Conservation (phyloP, 805 yeast species). For the Vanderwaltozyma polyspora region DNA sequence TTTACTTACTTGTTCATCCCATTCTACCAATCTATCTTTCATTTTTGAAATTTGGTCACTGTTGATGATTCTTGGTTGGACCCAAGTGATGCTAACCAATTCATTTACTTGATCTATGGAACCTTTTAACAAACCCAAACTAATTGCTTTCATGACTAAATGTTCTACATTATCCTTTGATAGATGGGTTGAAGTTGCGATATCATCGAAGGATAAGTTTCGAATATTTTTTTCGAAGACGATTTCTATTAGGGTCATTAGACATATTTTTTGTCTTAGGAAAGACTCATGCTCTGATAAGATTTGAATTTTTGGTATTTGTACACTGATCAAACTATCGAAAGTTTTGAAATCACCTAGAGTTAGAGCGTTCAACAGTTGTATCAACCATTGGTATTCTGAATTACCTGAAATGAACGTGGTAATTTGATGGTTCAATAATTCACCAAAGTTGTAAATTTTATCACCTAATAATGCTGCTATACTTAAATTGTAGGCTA, state of each 20-base stretch:
- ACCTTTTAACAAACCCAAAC: slow-evolving; percentile 78
- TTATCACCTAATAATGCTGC: slow-evolving; percentile 86
- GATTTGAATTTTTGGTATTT: slow-evolving; percentile 40
- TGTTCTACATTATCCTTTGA: slow-evolving; percentile 65
- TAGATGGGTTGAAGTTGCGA: slow-evolving; percentile 59
- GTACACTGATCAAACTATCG: slow-evolving; percentile 35
- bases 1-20: slow-evolving; percentile 67
- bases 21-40: slow-evolving; percentile 57
- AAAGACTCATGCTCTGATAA: slow-evolving; percentile 51
- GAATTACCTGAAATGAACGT: slow-evolving; percentile 35
- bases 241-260: slow-evolving; percentile 82
- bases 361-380: slow-evolving; percentile 59
- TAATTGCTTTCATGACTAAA: slow-evolving; percentile 81
- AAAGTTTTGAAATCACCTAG: slow-evolving; percentile 65
- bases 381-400: slow-evolving; percentile 57
- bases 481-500: slow-evolving; percentile 67
- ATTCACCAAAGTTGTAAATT: slow-evolving; percentile 92
- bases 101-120: slow-evolving; percentile 77
- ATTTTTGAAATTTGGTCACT: slow-evolving; percentile 66
- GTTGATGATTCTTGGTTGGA: slow-evolving; percentile 90
- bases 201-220: slow-evolving; percentile 59
- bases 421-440: slow-evolving; percentile 80
- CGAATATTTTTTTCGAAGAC: slow-evolving; percentile 73
- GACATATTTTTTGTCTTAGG: slow-evolving; percentile 79
- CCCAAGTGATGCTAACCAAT: slow-evolving; percentile 78